A percentile compares a stretch with the other conserved stretches of the same genome.
Evolutionary conservation across 2,329 filamentous ascomycete species (phyloP).

Genomic region (Amauroascus verrucosus): DNA sequence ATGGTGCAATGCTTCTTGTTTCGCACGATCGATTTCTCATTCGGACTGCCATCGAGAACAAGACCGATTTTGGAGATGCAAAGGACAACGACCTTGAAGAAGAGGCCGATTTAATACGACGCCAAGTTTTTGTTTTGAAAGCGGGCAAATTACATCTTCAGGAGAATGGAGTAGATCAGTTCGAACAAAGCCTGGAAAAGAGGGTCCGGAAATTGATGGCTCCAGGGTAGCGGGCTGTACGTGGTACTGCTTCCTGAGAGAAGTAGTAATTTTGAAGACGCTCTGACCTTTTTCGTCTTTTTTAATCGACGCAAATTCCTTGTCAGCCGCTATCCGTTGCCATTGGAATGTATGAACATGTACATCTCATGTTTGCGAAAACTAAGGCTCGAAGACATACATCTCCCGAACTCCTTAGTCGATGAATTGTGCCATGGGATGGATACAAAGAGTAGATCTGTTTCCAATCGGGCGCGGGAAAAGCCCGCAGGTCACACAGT

Average conservation of each 20-base stretch:
- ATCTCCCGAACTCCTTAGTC: too few species aligned
- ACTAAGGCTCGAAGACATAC: too few species aligned
- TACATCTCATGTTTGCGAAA: too few species aligned
- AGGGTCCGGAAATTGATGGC: slow-evolving; percentile 28
- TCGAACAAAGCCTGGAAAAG: slow-evolving; percentile 54
- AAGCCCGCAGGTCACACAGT: too few species aligned
- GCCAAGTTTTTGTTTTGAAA: slow-evolving; percentile 52
- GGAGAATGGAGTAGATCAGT: slow-evolving; percentile 53
- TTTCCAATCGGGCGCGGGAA: too few species aligned
- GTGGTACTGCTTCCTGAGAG: background rate
- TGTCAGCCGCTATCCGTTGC: too few species aligned
- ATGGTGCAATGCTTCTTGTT: slow-evolving; percentile 65
- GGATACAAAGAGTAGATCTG: too few species aligned
- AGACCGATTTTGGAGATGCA: slow-evolving; percentile 33
- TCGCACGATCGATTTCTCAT: slow-evolving; percentile 78
- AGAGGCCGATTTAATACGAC: slow-evolving; percentile 37
- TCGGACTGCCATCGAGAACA: slow-evolving; percentile 59
- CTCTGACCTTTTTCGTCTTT: too few species aligned
- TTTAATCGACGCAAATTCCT: too few species aligned
- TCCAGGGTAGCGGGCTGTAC: background rate
- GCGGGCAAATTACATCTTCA: slow-evolving; percentile 47
- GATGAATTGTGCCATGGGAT: too few species aligned
- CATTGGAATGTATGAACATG: too few species aligned
- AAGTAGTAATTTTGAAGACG: too few species aligned
- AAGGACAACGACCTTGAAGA: slow-evolving; percentile 34